Conservation (phyloP, 345 rosid species). For the Euphorbia lathyris region DNA sequence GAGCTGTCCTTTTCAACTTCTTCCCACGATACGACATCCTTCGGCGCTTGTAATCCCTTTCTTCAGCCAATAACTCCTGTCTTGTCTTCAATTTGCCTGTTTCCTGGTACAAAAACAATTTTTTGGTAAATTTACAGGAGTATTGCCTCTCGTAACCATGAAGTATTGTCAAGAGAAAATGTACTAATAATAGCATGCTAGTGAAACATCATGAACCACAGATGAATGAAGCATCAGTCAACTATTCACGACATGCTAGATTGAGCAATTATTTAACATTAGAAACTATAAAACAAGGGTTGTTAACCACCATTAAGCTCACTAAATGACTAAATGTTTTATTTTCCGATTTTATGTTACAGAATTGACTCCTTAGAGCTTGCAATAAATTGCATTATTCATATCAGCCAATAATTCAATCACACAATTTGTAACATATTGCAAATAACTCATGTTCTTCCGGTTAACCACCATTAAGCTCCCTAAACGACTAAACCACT, state of each 20-base stretch:
- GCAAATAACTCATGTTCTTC: background rate
- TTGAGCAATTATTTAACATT: too few species aligned
- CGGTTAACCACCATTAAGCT: background rate
- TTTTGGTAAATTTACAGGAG: background rate
- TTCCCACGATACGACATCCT: conserved; percentile 97
- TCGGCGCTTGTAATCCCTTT: conserved; percentile 95
- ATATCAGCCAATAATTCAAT: background rate
- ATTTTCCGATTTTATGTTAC: background rate
- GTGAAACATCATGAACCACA: background rate
- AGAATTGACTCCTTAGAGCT: background rate
- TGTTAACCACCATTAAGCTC: background rate
- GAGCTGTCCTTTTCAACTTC: conserved; percentile 71
- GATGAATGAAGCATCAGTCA: background rate
- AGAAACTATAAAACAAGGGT: too few species aligned
- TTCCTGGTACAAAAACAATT: conserved; percentile 41
- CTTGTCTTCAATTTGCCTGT: conserved; percentile 59
- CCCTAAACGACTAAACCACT: too few species aligned
- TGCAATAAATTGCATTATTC: background rate
- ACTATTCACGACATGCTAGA: background rate
- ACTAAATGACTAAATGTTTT: background rate
- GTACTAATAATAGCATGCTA: background rate
- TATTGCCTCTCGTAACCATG: background rate
- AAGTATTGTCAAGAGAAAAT: background rate
- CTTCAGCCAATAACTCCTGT: conserved; percentile 92
- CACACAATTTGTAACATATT: background rate